phyloP scores from a whole-genome alignment of 768 basidiomycete species.

The Thelephora ganbajun region DNA sequence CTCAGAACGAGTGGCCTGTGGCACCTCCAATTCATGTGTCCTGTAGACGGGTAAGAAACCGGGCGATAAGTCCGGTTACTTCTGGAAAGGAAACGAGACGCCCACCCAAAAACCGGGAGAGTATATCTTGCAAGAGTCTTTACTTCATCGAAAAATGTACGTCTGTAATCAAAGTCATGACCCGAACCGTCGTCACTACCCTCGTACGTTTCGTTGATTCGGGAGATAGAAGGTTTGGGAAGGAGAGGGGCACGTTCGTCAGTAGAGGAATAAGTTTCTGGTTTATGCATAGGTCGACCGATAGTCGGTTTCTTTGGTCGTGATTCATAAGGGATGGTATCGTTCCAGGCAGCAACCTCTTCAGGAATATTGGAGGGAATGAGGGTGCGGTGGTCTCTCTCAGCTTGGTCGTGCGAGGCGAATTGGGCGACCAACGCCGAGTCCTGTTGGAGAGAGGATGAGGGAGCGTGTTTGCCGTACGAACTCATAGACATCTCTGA shows the following conservation, averaged over 20 bases:
- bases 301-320: no score
- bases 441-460: no score
- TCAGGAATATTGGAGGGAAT: no score
- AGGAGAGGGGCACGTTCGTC: conserved; percentile 50
- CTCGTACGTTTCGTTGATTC: conserved; percentile 32
- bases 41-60: conserved; percentile 25
- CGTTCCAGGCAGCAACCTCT: no score
- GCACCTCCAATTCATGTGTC: conserved; percentile 56
- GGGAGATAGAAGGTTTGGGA: conserved; percentile 32
- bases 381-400: no score
- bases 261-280: conserved; percentile 11
- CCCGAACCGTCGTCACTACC: conserved; percentile 21
- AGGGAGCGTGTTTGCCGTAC: no score
- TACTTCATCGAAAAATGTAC: conserved; percentile 41
- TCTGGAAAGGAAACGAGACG: conserved; percentile 6
- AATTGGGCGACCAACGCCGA: no score
- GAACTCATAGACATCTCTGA: no score
- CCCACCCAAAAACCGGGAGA: conserved; percentile 59
- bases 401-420: no score
- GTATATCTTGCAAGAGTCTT: conserved; percentile 47
- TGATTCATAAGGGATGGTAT: neutral
- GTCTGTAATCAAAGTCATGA: conserved; percentile 16
- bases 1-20: neutral
- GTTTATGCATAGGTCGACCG: no score
- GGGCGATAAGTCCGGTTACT: neutral